These are phyloP conservation scores for Durotheca rogersii DNA, from an alignment of 495 filamentous ascomycete genomes.

Conservation along the genomic window DNA sequence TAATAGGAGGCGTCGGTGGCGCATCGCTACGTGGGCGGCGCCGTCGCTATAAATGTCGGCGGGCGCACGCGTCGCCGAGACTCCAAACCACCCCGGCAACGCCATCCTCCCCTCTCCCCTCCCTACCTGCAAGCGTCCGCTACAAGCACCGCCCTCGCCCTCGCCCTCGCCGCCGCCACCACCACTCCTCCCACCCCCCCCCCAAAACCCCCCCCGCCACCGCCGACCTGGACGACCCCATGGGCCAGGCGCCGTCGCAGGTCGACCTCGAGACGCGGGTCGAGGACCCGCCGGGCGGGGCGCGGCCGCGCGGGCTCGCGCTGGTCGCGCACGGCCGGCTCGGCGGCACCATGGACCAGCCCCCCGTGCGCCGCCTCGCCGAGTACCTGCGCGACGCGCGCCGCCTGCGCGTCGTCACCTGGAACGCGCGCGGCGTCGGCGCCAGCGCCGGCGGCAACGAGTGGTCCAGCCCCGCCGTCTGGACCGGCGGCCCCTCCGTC, in stretches of 20 bases:
- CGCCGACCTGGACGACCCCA: neutral
- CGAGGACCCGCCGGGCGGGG: constrained; percentile 18
- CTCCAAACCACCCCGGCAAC: no score
- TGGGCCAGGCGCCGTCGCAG: constrained; percentile 25
- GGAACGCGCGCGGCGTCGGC: constrained; percentile 70
- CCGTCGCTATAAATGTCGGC: no score
- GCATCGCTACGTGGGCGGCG: no score
- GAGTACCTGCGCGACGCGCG: constrained; percentile 24
- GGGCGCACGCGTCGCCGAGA: no score
- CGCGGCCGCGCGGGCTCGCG: constrained; percentile 17
- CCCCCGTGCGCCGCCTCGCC: constrained; percentile 25
- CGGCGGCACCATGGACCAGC: constrained; percentile 25
- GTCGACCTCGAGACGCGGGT: constrained; percentile 32
- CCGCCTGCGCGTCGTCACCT: constrained; percentile 65
- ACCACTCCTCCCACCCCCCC: no score
- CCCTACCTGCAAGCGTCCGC: no score
- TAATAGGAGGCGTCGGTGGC: no score
- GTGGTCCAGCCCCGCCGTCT: constrained; percentile 54
- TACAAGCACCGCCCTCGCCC: no score
- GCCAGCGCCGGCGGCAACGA: constrained; percentile 69
- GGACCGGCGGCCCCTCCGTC: constrained; percentile 22
- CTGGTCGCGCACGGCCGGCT: constrained; percentile 25
- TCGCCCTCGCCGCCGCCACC: no score
- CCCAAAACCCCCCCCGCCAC: neutral
- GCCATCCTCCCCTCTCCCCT: no score